Evolutionary conservation across 306 rosid species (phyloP).

Genomic region (Cicer judaicum): DNA sequence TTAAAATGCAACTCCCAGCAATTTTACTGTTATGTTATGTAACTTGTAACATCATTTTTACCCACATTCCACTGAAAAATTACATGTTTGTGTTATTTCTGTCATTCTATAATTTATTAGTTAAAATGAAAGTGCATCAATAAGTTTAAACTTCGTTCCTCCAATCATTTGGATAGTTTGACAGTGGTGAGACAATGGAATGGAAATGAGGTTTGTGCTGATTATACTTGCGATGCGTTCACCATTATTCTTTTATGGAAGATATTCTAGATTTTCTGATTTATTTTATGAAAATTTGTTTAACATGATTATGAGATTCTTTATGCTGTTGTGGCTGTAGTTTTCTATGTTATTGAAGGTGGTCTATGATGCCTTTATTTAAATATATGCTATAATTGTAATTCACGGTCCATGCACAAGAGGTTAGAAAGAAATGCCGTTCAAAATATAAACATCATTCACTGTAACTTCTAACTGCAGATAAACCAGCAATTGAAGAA

Average conservation of each 20-base stretch:
- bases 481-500: slow-evolving; percentile 72
- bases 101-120: not conserved
- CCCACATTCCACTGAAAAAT: not conserved
- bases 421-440: not conserved
- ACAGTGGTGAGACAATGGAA: not conserved
- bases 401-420: not conserved
- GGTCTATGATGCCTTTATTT: slow-evolving; percentile 15
- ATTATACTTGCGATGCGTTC: not conserved
- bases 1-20: not conserved
- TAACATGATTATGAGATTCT: not conserved
- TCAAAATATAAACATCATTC: slow-evolving; percentile 11
- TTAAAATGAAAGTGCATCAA: not conserved
- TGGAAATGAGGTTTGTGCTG: not conserved
- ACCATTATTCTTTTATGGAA: not conserved
- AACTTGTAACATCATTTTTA: slow-evolving; percentile 3
- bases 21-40: slow-evolving; percentile 4
- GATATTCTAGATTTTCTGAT: not conserved
- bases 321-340: not conserved
- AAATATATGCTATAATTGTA: not conserved
- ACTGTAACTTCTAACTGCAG: slow-evolving; percentile 51
- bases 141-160: not conserved
- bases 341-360: slow-evolving; percentile 13
- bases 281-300: slow-evolving; percentile 17
- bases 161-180: not conserved
- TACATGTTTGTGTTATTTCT: slow-evolving; percentile 13